phyloP scores from a whole-genome alignment of 257 asterid species.

The Ballota nigra region DNA sequence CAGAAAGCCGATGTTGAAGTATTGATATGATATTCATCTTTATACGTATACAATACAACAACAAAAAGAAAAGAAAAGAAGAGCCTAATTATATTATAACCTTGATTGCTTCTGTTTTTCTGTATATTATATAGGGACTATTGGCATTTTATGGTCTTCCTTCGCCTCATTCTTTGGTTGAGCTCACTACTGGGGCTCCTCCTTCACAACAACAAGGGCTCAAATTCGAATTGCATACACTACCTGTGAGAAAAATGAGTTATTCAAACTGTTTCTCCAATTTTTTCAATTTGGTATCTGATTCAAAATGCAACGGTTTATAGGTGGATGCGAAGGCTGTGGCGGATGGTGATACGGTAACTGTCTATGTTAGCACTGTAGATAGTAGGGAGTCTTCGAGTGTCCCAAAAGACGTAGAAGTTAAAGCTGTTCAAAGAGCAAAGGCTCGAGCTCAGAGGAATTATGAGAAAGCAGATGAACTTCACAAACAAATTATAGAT shows the following conservation, averaged over 20 bases:
- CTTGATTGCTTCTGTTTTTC: conserved; percentile 17
- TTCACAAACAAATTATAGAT: conserved; percentile 65
- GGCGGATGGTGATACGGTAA: conserved; percentile 94
- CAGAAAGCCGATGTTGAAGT: conserved; percentile 97
- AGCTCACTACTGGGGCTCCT: conserved; percentile 50
- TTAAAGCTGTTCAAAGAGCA: conserved; percentile 60
- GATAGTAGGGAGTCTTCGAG: conserved; percentile 66
- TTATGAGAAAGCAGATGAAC: conserved; percentile 63
- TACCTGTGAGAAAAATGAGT: conserved; percentile 56
- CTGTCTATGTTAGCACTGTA: conserved; percentile 58
- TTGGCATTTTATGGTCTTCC: conserved; percentile 82
- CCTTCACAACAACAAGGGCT: conserved; percentile 57
- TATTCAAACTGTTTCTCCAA: background rate
- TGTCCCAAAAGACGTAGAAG: conserved; percentile 64
- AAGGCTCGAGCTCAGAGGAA: conserved; percentile 64
- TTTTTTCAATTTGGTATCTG: background rate
- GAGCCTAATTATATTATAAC: conserved; percentile 3
- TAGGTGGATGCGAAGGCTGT: conserved; percentile 91
- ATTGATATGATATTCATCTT: background rate
- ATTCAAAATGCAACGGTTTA: background rate
- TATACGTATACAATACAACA: background rate
- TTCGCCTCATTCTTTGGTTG: conserved; percentile 63
- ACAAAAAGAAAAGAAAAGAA: too few relatives aligned
- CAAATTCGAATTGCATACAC: conserved; percentile 72
- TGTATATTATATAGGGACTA: conserved; percentile 44